Conservation (phyloP, 192 early-diverging fungal genomes). For the Lobosporangium transversale region DNA sequence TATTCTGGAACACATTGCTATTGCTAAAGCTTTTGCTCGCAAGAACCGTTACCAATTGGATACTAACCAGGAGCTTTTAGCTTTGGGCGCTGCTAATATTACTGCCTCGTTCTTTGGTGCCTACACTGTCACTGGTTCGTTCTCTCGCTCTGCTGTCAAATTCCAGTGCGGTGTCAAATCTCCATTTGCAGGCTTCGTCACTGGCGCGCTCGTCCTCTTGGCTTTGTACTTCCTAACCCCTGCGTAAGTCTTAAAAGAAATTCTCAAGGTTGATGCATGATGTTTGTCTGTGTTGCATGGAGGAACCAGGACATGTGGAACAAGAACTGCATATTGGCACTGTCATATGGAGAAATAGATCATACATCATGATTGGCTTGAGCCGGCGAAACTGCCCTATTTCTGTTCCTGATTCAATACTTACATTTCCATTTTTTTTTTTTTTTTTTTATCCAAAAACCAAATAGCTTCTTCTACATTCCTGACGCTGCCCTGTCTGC, state of each 20-base stretch:
- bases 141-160: constrained; percentile 94
- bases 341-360: too few relatives aligned
- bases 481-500: constrained; percentile 82
- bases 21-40: constrained; percentile 88
- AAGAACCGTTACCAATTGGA: constrained; percentile 82
- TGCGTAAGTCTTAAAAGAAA: constrained; percentile 56
- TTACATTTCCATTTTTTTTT: too few relatives aligned
- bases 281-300: too few relatives aligned
- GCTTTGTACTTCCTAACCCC: constrained; percentile 85
- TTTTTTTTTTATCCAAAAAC: too few relatives aligned
- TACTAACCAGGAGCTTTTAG: constrained; percentile 90
- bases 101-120: constrained; percentile 88
- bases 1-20: constrained; percentile 92
- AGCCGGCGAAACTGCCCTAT: too few relatives aligned
- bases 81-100: constrained; percentile 89
- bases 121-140: constrained; percentile 92
- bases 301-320: too few relatives aligned
- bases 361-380: too few relatives aligned
- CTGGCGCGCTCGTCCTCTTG: constrained; percentile 81
- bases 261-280: too few relatives aligned
- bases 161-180: constrained; percentile 86
- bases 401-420: too few relatives aligned
- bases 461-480: constrained; percentile 79
- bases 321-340: too few relatives aligned
- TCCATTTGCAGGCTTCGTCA: constrained; percentile 82